Evolutionary conservation across 352 stramenopile genomes (phyloP).

Genomic region (Globisporangium alternatum): DNA sequence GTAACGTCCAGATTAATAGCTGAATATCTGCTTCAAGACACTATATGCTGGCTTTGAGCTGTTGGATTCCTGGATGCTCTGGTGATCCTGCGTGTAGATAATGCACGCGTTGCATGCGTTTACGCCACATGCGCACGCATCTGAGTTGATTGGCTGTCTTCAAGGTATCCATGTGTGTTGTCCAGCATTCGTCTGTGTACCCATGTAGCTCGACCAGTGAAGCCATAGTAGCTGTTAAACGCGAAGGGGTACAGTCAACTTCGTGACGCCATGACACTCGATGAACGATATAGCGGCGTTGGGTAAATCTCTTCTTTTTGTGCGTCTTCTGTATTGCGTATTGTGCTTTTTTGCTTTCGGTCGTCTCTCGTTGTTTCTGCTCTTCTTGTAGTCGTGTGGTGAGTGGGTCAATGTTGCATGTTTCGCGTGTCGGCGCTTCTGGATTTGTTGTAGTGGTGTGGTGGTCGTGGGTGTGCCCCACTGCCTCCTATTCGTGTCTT

Average conservation of each 20-base stretch:
- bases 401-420: not conserved
- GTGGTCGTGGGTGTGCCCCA: not conserved
- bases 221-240: constrained; percentile 4
- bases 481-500: not conserved
- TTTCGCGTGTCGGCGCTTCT: constrained; percentile 3
- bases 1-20: not conserved
- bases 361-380: constrained; percentile 8
- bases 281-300: not conserved
- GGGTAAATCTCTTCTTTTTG: constrained; percentile 5
- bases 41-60: not conserved
- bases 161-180: not conserved
- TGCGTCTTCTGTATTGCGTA: constrained; percentile 17
- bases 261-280: not conserved
- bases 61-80: not conserved
- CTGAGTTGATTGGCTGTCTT: not conserved
- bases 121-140: not conserved
- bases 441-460: not conserved
- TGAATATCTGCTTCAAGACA: not conserved
- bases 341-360: not conserved
- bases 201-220: not conserved
- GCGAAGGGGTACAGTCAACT: constrained; percentile 1
- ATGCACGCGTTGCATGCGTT: not conserved
- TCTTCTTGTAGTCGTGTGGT: not conserved
- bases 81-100: not conserved
- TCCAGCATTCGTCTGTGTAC: not conserved